Evolutionary conservation across 768 basidiomycete genomes (phyloP).

Genomic region (Suillus decipiens): DNA sequence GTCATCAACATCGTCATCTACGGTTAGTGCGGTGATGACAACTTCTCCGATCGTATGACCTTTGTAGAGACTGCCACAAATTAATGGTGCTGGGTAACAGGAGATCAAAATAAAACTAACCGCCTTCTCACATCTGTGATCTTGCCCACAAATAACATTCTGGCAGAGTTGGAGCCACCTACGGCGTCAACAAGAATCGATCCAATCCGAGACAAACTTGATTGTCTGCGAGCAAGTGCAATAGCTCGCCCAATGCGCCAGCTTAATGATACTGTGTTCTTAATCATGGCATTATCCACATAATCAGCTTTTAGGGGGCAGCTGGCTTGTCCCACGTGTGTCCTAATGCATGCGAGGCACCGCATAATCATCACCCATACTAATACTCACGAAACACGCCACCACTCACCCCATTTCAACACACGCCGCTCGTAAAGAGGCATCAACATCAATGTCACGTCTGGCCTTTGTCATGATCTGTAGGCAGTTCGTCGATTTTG

Average conservation of each 20-base stretch:
- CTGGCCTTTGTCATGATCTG: slow-evolving; percentile 47
- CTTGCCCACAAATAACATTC: slow-evolving; percentile 58
- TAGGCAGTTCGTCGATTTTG: slow-evolving; percentile 13
- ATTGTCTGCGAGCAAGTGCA: slow-evolving; percentile 49
- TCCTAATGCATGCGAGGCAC: slow-evolving; percentile 22
- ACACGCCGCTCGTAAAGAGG: slow-evolving; percentile 46
- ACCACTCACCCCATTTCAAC: slow-evolving; percentile 48
- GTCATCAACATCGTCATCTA: slow-evolving; percentile 31
- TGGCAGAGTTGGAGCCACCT: slow-evolving; percentile 36
- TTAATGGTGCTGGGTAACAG: neutral
- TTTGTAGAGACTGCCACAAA: slow-evolving; percentile 27
- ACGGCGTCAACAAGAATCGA: slow-evolving; percentile 38
- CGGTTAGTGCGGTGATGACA: slow-evolving; percentile 29
- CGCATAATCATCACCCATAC: slow-evolving; percentile 1
- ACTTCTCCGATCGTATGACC: slow-evolving; percentile 44
- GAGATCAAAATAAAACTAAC: slow-evolving; percentile 14
- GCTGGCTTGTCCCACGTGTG: slow-evolving; percentile 45
- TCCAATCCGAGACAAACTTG: slow-evolving; percentile 40
- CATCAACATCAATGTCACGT: slow-evolving; percentile 45
- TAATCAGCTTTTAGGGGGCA: slow-evolving; percentile 41
- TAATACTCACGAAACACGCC: neutral
- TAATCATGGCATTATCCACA: slow-evolving; percentile 42
- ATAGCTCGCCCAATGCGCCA: slow-evolving; percentile 67
- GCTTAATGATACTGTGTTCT: slow-evolving; percentile 56
- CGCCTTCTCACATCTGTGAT: slow-evolving; percentile 51